These are phyloP conservation scores for Aethionema arabicum DNA, from an alignment of 345 rosid species.

Conservation along the genomic window DNA sequence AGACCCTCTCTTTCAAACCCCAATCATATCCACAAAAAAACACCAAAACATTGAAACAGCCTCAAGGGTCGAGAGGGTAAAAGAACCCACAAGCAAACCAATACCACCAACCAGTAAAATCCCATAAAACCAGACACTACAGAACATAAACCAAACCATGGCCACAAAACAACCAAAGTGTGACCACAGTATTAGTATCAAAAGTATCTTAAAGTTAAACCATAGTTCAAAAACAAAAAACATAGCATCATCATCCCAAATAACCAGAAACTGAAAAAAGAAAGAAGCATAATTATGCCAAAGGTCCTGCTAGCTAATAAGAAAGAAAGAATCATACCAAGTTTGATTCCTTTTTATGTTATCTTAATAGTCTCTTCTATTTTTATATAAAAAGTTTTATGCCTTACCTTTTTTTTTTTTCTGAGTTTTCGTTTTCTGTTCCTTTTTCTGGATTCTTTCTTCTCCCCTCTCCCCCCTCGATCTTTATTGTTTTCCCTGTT, in stretches of 20 bases:
- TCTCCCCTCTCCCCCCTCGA: neutral
- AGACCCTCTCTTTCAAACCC: too few relatives aligned
- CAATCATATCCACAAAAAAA: too few relatives aligned
- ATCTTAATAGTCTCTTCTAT: conserved; percentile 22
- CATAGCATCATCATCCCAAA: conserved; percentile 32
- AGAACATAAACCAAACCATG: conserved; percentile 8
- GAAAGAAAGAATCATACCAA: conserved; percentile 25
- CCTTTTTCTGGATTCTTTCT: conserved; percentile 6
- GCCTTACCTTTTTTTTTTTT: conserved; percentile 12
- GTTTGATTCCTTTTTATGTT: conserved; percentile 32
- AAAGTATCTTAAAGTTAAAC: too few relatives aligned
- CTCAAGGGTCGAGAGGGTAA: neutral
- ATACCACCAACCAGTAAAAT: too few relatives aligned
- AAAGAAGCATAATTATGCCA: conserved; percentile 26
- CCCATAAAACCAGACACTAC: conserved; percentile 10
- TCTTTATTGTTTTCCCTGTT: conserved; percentile 33
- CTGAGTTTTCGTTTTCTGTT: neutral
- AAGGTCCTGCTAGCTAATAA: conserved; percentile 29
- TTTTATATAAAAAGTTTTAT: conserved; percentile 22
- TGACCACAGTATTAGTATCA: conserved; percentile 8
- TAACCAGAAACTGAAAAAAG: conserved; percentile 17
- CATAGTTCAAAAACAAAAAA: neutral
- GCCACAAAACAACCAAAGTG: conserved; percentile 27
- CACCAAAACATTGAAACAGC: neutral
- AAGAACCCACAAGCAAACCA: too few relatives aligned